Evolutionary conservation across 495 filamentous ascomycete genomes (phyloP), one percentile per base, ranked within the genome.

Genomic region (Annulohypoxylon moriforme): DNA sequence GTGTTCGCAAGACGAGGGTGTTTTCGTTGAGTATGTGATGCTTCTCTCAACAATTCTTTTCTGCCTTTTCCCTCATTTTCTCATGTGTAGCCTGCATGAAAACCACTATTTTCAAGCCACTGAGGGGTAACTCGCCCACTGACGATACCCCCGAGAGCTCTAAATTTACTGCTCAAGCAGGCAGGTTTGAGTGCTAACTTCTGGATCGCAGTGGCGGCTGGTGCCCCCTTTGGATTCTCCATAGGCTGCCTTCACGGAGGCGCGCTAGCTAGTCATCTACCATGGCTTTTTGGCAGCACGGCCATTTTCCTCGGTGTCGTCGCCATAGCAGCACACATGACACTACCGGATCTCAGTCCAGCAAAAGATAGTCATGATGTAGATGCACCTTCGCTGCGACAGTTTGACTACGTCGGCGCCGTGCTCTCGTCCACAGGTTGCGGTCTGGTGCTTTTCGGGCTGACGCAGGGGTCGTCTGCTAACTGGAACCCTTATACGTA

Each of bases 221-320:
- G 82, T 16, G 89, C 89, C 0, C 90, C 89, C 0, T 80, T 78
- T 10, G 88, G 90, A 0, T 76, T 68, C 49, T 76, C 71, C 67
- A 34, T 74, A 63, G 74, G 74, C 1, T 76, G 74, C 20, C 40
- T 76, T 42, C 74, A 76, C n/a, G 74, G 64, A 4, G 81, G 77
- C 27, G 75, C 86, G 4, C 6, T 87, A 10, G 86, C 85, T 0
- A 77, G 76, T 1, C 78, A 84, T 0, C 85, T 90, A 42, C 75
- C 80, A 0, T 79, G 74, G 74, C 64, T 76, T 77, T n/a, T 67
- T 88, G 20, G 85, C 85, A 18, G 81, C 86, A 36, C 77, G 81
- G 64, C 71, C 4, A 60, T 84, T 74, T 22, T 88, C 82, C 82
- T 92, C 83, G 89, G 83, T 79, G 4, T 92, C 84, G 88, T 81